phyloP scores from a whole-genome alignment of 257 asterid species.

The Jasminum sambac region DNA sequence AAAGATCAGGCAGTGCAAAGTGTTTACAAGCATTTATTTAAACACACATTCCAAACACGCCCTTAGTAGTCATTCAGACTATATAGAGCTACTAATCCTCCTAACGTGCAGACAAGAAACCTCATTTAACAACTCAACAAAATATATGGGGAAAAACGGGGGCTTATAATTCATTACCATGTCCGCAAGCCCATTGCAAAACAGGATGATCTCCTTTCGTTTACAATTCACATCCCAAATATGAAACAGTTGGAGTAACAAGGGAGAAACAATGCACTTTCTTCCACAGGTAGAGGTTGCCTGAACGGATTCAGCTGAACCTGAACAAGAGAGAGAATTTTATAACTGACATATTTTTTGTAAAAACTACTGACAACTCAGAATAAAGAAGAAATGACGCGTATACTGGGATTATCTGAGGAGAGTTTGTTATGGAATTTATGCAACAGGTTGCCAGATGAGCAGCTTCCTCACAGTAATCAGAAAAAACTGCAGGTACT shows the following conservation, averaged over 20 bases:
- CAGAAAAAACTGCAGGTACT: conserved; percentile 78
- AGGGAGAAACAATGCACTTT: conserved; percentile 66
- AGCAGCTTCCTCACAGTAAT: conserved; percentile 93
- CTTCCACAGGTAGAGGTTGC: conserved; percentile 78
- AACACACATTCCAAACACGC: too few species aligned
- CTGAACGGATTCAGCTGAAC: conserved; percentile 91
- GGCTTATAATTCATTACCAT: too few species aligned
- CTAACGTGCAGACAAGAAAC: too few species aligned
- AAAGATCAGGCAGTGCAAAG: too few species aligned
- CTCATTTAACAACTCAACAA: too few species aligned
- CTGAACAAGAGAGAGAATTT: conserved; percentile 36
- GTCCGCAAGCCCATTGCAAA: too few species aligned
- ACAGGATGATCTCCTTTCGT: too few species aligned
- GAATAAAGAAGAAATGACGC: conserved; percentile 22
- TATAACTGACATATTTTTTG: neutral
- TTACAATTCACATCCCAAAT: conserved; percentile 55
- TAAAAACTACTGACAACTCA: neutral
- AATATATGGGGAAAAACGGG: too few species aligned
- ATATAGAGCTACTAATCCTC: too few species aligned
- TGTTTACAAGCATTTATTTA: too few species aligned
- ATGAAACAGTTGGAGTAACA: conserved; percentile 88
- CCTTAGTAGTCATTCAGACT: too few species aligned
- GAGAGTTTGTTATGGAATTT: conserved; percentile 44
- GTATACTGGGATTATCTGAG: conserved; percentile 51
- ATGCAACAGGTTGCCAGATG: conserved; percentile 68